A percentile compares a stretch with the other conserved stretches of the same genome.
These are phyloP conservation scores for Fusarium secorum DNA, from an alignment of 2,329 filamentous ascomycete genomes.

Conservation along the genomic window DNA sequence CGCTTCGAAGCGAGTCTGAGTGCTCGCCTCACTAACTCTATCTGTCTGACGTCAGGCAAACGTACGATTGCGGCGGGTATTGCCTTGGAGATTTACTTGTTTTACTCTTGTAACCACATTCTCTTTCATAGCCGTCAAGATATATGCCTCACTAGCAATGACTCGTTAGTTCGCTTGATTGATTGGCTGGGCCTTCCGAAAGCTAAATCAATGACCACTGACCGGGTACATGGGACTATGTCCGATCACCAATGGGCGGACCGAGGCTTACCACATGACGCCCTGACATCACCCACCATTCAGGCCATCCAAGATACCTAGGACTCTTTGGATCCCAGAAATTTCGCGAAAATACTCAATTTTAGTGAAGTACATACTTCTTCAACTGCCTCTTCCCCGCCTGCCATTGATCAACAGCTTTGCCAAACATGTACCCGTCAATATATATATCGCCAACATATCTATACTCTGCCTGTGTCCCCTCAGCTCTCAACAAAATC, in stretches of 20 bases:
- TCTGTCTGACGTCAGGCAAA: background rate
- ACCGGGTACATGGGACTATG: background rate
- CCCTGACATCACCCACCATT: background rate
- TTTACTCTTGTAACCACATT: background rate
- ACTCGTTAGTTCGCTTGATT: background rate
- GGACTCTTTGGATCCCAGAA: too few species aligned
- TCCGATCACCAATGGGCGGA: background rate
- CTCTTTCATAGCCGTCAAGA: rapidly evolving
- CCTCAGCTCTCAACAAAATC: constrained; percentile 10
- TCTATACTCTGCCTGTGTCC: constrained; percentile 2
- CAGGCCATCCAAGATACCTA: background rate
- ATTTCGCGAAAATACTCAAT: rapidly evolving
- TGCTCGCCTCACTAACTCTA: background rate
- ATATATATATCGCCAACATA: constrained; percentile 25
- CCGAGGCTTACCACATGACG: background rate
- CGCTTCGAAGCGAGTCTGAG: background rate
- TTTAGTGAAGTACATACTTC: constrained; percentile 15
- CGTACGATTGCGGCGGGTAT: background rate
- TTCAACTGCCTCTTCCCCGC: background rate
- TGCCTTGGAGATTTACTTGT: background rate
- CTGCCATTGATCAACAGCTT: constrained; percentile 16
- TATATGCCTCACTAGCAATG: background rate
- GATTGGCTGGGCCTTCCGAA: background rate
- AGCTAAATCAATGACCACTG: background rate
- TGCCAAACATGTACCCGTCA: constrained; percentile 19